Base-by-base conservation (phyloP, 1,139 yeast species). In the Yamadazyma dendronema region DNA sequence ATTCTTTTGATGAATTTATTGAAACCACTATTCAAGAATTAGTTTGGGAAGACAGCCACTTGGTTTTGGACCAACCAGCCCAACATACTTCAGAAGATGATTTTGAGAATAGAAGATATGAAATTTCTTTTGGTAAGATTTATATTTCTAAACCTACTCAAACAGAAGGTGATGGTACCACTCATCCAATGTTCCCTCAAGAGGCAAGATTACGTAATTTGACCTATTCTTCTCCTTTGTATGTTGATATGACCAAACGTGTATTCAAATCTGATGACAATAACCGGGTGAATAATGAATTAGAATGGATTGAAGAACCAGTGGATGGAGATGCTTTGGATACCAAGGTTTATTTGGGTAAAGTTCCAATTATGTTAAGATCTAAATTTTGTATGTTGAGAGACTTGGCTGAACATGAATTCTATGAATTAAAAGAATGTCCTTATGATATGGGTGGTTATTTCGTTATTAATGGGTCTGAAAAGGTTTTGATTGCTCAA, bases 391-490 rank as follows among this genome's bases (percentile, higher is more conserved):
- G 99, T 78, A 83, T 90, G 74, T 75, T 94, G 54, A 78, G 90
- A 54, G 96, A 88, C 45, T 77, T 92, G 50, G 82, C 88, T n/a
- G 98, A 92, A 54, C 90, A 87, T 50, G 98, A 92, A 62, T 79
- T 90, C 56, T 92, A 89, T 63, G 95, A 90, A 54, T 78, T 92
- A 57, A 90, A 92, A 64, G 99, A 92, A 66, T 92, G 99, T 67
- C 98, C 98, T 22, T 92, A 87, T 63, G 99, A 92, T 74, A 92
- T 89, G 92, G 99, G 99, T 62, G 99, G 99, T 46, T 92, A 92
- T 65, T 92, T 92, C 59, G 94, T 92, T 53, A 92, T 92, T 57
- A 92, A 92, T 67, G 99, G 99, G 53, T 89, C 97, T 17, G 99
- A 92, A 64, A 92, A 92, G 65, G 99, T 92, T 42, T 74, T 92